Evolutionary conservation across 2,329 filamentous ascomycete species (phyloP), one percentile per base, ranked within the genome.

Genomic region (Colletotrichum graminicola): DNA sequence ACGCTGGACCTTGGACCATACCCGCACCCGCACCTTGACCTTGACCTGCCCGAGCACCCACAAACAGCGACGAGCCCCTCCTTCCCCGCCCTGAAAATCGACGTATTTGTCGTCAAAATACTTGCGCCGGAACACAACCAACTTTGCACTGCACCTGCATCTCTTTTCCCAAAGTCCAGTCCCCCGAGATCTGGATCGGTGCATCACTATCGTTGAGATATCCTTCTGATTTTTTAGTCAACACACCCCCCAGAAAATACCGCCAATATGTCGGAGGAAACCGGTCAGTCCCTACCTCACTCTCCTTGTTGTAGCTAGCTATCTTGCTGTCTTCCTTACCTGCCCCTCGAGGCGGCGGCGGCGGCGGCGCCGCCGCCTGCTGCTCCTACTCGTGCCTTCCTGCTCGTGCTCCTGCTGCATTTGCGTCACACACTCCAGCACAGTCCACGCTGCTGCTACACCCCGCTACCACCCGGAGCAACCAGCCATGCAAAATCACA

Each of bases 261-360:
- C 66, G 77, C 78, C 81, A 83, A 78, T 76, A 83, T 84, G 82
- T 82, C 84, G 77, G 83, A 85, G 80, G 84, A 82, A 73, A 75
- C 80, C 74, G 84, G 84, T 86, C 78, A 74, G 83, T 81, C 55
- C 49, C 16, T 29, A 72, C n/a, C 64, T 29, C 29, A 4, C 29
- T 29, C 29, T 29, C 29, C 29, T 29, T 29, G 29, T 29, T 29
- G 29, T 34, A 36, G 54, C 43, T 8, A 57, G 39, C n/a, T 63
- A 52, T 56, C 41, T 43, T 6, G 26, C 4, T 29, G 4, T 4
- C 29, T 29, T 29, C 29, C 2, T 29, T 4, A 34, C 5, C 10
- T 34, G 5, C 34, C 29, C 29, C 34, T 51, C 55, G 26, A 41
- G 26, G 32, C 43, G 7, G 43, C 43, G 26, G 32, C 43, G 7